A percentile compares a stretch with the other conserved stretches of the same genome.
Conservation (phyloP, 2,329 filamentous ascomycete species). For the Cercospora sp. region DNA sequence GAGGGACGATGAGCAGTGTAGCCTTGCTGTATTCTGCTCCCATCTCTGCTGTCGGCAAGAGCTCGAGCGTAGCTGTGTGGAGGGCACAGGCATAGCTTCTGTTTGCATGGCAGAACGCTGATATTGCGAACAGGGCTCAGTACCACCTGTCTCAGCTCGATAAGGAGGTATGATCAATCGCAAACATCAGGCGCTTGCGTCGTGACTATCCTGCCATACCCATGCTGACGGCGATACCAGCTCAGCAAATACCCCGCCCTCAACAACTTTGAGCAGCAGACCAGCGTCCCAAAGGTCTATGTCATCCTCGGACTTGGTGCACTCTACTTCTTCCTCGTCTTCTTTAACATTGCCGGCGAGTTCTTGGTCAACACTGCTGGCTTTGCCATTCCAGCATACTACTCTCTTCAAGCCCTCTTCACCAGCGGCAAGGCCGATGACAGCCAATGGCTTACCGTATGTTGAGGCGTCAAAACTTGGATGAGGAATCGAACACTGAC, state of each 20-base stretch:
- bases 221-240: conserved; percentile 45
- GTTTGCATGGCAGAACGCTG: conserved; percentile 14
- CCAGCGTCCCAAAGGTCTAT: conserved; percentile 81
- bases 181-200: neutral
- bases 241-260: conserved; percentile 81
- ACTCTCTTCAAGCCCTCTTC: conserved; percentile 78
- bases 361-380: conserved; percentile 84
- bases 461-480: neutral
- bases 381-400: conserved; percentile 80
- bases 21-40: neutral
- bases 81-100: conserved; percentile 8
- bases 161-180: conserved; percentile 62
- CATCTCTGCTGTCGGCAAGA: neutral
- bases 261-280: conserved; percentile 83
- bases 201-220: neutral
- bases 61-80: neutral
- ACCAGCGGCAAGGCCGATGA: conserved; percentile 70
- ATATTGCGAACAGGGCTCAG: conserved; percentile 33
- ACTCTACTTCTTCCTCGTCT: conserved; percentile 86
- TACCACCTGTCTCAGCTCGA: conserved; percentile 76
- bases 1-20: neutral
- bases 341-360: conserved; percentile 89
- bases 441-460: conserved; percentile 70
- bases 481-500: conserved; percentile 18
- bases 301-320: conserved; percentile 72